These are phyloP conservation scores for Sclerotinia sclerotiorum DNA, from an alignment of 2,329 filamentous ascomycete genomes.

Conservation along the genomic window DNA sequence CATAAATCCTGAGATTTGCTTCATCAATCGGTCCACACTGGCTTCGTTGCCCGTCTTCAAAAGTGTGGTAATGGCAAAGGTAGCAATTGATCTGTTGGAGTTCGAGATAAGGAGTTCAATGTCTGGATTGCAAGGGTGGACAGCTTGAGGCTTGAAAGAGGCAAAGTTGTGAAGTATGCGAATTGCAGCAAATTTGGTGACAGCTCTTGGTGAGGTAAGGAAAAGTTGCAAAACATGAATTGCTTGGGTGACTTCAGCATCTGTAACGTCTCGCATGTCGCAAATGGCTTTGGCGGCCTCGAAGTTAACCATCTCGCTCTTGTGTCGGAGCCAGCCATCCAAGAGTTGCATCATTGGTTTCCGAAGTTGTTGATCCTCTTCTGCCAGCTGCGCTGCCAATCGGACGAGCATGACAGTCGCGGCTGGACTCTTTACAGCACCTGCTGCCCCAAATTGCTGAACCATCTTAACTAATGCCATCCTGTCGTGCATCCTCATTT, in stretches of 20 bases:
- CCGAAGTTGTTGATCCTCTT: constrained; percentile 84
- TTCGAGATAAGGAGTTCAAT: constrained; percentile 97
- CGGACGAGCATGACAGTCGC: constrained; percentile 91
- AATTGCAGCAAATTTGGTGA: constrained; percentile 96
- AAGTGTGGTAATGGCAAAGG: constrained; percentile 95
- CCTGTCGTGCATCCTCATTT: constrained; percentile 95
- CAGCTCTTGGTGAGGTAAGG: constrained; percentile 89
- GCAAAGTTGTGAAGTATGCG: constrained; percentile 95
- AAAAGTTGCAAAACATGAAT: constrained; percentile 96
- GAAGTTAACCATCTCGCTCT: constrained; percentile 99
- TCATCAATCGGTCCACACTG: constrained; percentile 95
- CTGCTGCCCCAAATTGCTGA: constrained; percentile 92
- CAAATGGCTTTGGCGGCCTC: constrained; percentile 98
- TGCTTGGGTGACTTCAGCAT: constrained; percentile 86
- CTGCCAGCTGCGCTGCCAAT: constrained; percentile 87
- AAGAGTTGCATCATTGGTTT: constrained; percentile 97
- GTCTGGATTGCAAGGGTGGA: constrained; percentile 92
- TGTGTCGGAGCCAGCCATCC: constrained; percentile 94
- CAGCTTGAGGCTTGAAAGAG: constrained; percentile 90
- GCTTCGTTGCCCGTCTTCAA: constrained; percentile 98
- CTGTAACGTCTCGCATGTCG: constrained; percentile 88
- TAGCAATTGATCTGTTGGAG: constrained; percentile 94
- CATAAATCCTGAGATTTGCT: constrained; percentile 98
- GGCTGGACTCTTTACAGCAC: constrained; percentile 91
- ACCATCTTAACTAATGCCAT: constrained; percentile 99